Conservation (phyloP, 2,329 filamentous ascomycete species). For the Alternaria triticimaculans region DNA sequence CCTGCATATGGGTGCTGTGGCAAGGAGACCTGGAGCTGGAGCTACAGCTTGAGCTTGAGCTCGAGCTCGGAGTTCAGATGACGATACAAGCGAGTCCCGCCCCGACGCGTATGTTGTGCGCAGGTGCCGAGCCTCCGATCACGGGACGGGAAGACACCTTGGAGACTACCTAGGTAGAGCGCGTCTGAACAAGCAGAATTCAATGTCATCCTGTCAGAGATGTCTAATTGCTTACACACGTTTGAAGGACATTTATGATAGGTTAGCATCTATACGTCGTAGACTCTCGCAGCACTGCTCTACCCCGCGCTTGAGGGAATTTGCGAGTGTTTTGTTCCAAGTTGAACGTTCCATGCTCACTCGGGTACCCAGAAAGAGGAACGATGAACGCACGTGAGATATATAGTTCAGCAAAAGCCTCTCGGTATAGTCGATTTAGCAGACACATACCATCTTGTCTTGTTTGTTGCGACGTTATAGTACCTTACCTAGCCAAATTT, state of each 20-base stretch:
- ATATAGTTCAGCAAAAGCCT: neutral
- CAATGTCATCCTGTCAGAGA: neutral
- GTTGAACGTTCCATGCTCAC: constrained; percentile 5
- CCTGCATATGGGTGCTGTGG: constrained; percentile 31
- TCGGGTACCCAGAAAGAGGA: constrained; percentile 6
- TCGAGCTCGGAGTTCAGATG: constrained; percentile 10
- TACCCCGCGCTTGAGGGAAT: constrained; percentile 27
- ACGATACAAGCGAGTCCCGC: constrained; percentile 12
- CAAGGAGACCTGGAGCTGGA: constrained; percentile 7
- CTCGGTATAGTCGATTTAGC: neutral
- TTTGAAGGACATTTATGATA: neutral
- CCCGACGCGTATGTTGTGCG: constrained; percentile 3
- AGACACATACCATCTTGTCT: neutral
- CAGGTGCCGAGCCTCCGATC: constrained; percentile 6
- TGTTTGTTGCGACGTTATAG: neutral
- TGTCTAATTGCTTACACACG: neutral
- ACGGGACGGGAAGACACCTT: constrained; percentile 1
- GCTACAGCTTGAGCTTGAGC: constrained; percentile 18
- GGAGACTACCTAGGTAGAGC: neutral
- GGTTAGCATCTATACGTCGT: neutral
- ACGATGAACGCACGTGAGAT: neutral
- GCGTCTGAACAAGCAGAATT: neutral
- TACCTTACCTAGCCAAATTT: neutral
- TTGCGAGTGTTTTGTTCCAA: constrained; percentile 24
- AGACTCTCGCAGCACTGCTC: neutral